phyloP scores from a whole-genome alignment of 164 flowering plant species.

The Nymphaea colorata region DNA sequence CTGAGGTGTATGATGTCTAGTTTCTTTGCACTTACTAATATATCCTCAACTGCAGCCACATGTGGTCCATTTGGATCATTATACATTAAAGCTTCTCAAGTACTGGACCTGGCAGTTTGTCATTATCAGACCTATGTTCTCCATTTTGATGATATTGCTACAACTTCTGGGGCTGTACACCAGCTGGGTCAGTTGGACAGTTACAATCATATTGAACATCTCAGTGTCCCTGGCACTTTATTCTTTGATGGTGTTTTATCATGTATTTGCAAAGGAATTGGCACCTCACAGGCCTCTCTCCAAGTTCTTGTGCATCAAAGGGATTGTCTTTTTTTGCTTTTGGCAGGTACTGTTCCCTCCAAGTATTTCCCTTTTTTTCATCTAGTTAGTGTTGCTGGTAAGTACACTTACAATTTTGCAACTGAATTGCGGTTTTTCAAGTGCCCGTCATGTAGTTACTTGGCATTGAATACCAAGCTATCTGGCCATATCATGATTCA shows the following conservation, averaged over 20 bases:
- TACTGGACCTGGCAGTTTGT: slow-evolving; percentile 99
- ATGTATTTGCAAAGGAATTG: slow-evolving; percentile 87
- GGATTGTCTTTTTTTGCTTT: slow-evolving; percentile 95
- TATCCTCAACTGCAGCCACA: slow-evolving; percentile 45
- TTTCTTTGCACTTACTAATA: too few species aligned
- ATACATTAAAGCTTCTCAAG: slow-evolving; percentile 63
- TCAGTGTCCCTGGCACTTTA: slow-evolving; percentile 87
- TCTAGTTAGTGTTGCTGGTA: not conserved
- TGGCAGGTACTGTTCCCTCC: slow-evolving; percentile 68
- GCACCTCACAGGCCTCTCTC: slow-evolving; percentile 88
- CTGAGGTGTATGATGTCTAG: too few species aligned
- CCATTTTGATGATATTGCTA: slow-evolving; percentile 71
- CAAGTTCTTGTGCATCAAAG: slow-evolving; percentile 92
- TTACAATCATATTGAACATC: slow-evolving; percentile 74
- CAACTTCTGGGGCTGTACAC: slow-evolving; percentile 71
- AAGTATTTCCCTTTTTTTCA: not conserved
- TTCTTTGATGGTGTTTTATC: slow-evolving; percentile 79
- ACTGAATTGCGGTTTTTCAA: not conserved
- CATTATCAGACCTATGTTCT: slow-evolving; percentile 71
- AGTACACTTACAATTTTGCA: not conserved
- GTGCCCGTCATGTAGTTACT: too few species aligned
- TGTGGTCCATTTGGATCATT: slow-evolving; percentile 53
- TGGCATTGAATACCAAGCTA: too few species aligned
- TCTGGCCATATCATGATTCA: too few species aligned
- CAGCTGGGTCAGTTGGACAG: slow-evolving; percentile 86